Base-by-base conservation (phyloP, 1,284 basidiomycete genomes). In the Leccinum solheimii region DNA sequence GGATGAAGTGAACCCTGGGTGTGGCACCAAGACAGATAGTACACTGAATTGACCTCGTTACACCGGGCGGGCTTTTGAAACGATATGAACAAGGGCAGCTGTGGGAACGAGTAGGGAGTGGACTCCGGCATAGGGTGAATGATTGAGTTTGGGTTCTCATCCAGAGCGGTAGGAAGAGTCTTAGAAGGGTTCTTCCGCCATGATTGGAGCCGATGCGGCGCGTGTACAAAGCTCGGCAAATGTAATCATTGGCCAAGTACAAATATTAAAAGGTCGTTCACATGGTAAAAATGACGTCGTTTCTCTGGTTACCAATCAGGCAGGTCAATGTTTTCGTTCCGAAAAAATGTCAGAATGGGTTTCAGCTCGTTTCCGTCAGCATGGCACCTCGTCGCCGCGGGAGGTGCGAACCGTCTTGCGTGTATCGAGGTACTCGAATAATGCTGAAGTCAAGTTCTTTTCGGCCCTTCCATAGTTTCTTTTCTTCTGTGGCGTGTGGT, bases 211-310 rank as follows among this genome's bases (percentile, higher is more conserved):
- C 38, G 2, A n/a, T 40, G 30, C 30, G n/a, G 40, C 10, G n/a
- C 5, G n/a, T 43, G 40, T 19, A 10, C 38, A 40, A 40, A 43
- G 40, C 40, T 43, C n/a, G 40, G 40, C 40, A 45, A 19, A 19
- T 43, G 40, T 10, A 19, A n/a, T n/a, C 40, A 43, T 43, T 19
- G 9, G n/a, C 30, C 23, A 40, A 8, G 21, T 19, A 61, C 32
- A 40, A 61, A 57, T 67, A 62, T 56, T 48, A 32, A 51, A 9
- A 23, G 40, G 27, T 34, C 21, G 64, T 59, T 66, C 64, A 60
- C 63, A 60, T 63, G 66, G 36, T 16, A n/a, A 57, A 57, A 26
- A 62, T 60, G 67, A 65, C 69, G 67, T 71, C 55, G 71, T 70
- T 54, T 52, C 71, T 62, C 13, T 69, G 69, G 69, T 62, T 65